Conservation (phyloP, 1,284 basidiomycete genomes). For the Erythrobasidium hasegawianum region DNA sequence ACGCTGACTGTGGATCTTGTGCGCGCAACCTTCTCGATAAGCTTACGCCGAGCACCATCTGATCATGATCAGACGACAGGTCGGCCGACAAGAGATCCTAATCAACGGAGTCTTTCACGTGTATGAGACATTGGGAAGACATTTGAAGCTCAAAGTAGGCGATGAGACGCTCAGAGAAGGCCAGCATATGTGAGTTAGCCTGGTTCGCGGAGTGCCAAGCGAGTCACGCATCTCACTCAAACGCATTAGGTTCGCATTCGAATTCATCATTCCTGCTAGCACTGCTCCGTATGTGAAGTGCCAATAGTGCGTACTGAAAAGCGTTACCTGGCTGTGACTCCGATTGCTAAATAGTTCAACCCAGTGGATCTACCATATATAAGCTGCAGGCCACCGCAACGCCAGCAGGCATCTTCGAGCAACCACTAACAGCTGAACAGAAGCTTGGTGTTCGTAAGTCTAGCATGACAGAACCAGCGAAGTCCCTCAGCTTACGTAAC, state of each 20-base stretch:
- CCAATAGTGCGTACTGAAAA: neutral
- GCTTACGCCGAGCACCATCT: neutral
- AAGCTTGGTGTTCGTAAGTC: neutral
- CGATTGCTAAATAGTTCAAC: neutral
- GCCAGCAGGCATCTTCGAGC: neutral
- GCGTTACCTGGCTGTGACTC: too few species aligned
- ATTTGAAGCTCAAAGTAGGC: neutral
- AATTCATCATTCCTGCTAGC: neutral
- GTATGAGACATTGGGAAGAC: neutral
- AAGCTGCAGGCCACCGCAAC: neutral
- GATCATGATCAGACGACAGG: neutral
- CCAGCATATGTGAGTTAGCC: neutral
- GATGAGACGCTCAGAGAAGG: neutral
- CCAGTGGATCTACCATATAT: neutral
- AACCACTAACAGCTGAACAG: neutral
- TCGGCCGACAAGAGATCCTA: neutral
- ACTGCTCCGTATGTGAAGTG: neutral
- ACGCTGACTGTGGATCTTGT: conserved; percentile 6
- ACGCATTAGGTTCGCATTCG: neutral
- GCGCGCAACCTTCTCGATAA: neutral
- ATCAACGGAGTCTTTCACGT: neutral
- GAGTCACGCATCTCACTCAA: neutral
- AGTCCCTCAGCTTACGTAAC: neutral
- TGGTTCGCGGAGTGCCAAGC: neutral
- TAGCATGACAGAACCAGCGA: neutral